A percentile compares a stretch with the other conserved stretches of the same genome.
Evolutionary conservation across 2,329 filamentous ascomycete species (phyloP).

Genomic region (Fusarium sp.): DNA sequence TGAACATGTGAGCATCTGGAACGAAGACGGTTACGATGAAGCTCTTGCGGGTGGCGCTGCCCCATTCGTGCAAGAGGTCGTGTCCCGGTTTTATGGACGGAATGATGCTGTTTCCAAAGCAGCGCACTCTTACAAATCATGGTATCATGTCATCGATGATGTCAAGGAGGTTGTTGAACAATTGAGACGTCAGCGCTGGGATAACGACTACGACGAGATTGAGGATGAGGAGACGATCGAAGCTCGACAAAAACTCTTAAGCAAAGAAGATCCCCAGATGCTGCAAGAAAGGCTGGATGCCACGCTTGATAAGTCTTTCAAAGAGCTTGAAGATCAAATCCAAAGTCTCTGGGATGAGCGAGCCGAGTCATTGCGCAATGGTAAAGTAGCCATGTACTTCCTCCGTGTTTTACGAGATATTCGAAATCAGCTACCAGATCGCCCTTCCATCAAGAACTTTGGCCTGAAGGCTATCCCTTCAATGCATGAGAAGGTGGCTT

Average conservation of each 20-base stretch:
- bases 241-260: constrained; percentile 72
- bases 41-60: constrained; percentile 74
- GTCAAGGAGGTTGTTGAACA: constrained; percentile 71
- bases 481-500: constrained; percentile 71
- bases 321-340: constrained; percentile 67
- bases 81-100: constrained; percentile 77
- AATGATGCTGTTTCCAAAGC: constrained; percentile 73
- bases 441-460: constrained; percentile 63
- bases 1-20: constrained; percentile 72
- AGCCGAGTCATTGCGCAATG: constrained; percentile 58
- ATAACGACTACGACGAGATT: constrained; percentile 77
- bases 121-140: constrained; percentile 73
- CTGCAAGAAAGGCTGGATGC: constrained; percentile 69
- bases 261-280: constrained; percentile 74
- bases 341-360: constrained; percentile 60
- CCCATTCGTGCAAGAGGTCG: constrained; percentile 74
- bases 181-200: constrained; percentile 76
- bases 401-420: constrained; percentile 80
- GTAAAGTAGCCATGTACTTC: constrained; percentile 70
- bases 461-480: constrained; percentile 69
- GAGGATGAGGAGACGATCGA: constrained; percentile 79
- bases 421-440: constrained; percentile 70
- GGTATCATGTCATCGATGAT: constrained; percentile 78
- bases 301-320: constrained; percentile 67
- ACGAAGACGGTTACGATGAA: constrained; percentile 68